phyloP scores from a whole-genome alignment of 2,329 filamentous ascomycete genomes.

The Graphilbum fragrans region DNA sequence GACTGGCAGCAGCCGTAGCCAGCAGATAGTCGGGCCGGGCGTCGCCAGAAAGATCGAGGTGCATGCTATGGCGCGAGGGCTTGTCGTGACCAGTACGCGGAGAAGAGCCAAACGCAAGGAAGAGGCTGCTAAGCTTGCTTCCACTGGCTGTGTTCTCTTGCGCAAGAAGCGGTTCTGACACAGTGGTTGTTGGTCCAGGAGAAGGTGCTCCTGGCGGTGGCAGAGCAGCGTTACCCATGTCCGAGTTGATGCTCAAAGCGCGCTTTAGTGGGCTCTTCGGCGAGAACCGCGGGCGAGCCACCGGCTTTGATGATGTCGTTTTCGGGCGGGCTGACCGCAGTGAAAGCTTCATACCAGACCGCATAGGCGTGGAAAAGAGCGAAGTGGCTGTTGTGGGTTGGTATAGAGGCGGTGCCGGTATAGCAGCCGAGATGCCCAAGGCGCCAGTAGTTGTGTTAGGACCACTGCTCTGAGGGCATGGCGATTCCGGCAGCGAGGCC shows the following conservation, averaged over 20 bases:
- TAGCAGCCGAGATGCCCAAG: not conserved
- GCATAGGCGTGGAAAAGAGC: conserved; percentile 51
- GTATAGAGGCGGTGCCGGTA: conserved; percentile 11
- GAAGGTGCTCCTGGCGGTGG: conserved; percentile 34
- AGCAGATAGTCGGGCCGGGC: conserved; percentile 26
- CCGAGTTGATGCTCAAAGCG: conserved; percentile 56
- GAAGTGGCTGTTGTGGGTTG: conserved; percentile 12
- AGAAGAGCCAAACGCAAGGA: conserved; percentile 25
- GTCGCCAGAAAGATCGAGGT: conserved; percentile 44
- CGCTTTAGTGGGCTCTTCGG: conserved; percentile 75
- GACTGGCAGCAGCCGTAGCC: conserved; percentile 56
- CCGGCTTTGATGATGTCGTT: conserved; percentile 39
- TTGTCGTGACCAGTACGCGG: conserved; percentile 35
- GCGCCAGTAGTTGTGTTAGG: no score
- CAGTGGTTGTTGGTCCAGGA: conserved; percentile 19
- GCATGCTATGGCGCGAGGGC: conserved; percentile 39
- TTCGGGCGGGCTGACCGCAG: conserved; percentile 50
- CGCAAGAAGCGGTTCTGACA: conserved; percentile 14
- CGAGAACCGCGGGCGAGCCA: conserved; percentile 54
- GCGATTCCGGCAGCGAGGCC: conserved; percentile 39
- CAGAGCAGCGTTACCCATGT: conserved; percentile 53
- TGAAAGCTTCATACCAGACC: conserved; percentile 54
- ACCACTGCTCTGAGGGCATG: no score
- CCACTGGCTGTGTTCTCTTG: conserved; percentile 29
- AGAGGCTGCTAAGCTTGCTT: conserved; percentile 15